Conservation (phyloP, 2,329 filamentous ascomycete species). For the Sclerotinia borealis region DNA sequence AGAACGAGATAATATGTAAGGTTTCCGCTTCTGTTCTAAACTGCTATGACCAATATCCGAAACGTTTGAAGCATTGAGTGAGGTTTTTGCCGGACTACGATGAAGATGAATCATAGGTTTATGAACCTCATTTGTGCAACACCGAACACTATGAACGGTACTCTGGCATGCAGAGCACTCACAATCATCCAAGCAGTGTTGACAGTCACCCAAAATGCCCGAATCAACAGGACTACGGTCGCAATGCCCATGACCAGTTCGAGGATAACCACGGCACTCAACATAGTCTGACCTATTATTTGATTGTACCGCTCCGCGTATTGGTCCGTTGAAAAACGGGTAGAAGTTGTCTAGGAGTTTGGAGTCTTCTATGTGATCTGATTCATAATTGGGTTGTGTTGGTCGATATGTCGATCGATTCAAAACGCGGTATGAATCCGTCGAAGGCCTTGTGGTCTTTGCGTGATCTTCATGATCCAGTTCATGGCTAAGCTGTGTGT, state of each 20-base stretch:
- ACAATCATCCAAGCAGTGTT: constrained; percentile 29
- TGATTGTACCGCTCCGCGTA: not conserved
- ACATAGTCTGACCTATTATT: constrained; percentile 2
- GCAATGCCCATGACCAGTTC: constrained; percentile 22
- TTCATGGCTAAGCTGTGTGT: not conserved
- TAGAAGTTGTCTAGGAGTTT: not conserved
- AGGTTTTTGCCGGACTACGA: not conserved
- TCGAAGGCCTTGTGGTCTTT: not conserved
- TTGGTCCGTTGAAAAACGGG: not conserved
- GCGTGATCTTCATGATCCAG: not conserved
- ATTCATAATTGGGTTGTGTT: not conserved
- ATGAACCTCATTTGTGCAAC: constrained; percentile 24
- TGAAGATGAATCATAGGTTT: constrained; percentile 21
- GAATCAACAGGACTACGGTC: constrained; percentile 20
- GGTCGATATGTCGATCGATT: not conserved
- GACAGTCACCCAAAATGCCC: constrained; percentile 26
- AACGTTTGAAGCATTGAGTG: not conserved
- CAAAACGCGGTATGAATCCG: not conserved
- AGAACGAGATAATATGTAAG: not conserved
- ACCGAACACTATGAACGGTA: constrained; percentile 26
- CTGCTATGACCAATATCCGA: not conserved
- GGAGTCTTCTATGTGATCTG: not conserved
- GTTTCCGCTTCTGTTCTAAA: not conserved
- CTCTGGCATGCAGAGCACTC: constrained; percentile 24
- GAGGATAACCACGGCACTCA: constrained; percentile 26